These are phyloP conservation scores for Cyberlindnera euphorbiiphila DNA, from an alignment of 805 yeast species.

Conservation along the genomic window DNA sequence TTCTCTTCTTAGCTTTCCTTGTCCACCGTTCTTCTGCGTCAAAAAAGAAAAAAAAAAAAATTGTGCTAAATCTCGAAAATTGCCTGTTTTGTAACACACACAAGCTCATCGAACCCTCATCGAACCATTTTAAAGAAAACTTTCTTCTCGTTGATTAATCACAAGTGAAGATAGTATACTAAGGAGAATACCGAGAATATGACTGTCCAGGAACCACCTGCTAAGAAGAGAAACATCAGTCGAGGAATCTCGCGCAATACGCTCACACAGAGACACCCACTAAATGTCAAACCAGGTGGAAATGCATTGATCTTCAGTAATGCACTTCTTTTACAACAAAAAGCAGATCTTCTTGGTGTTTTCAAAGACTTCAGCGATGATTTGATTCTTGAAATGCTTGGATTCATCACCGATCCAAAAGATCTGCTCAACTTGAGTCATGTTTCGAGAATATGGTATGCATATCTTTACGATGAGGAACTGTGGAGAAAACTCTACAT, in stretches of 20 bases:
- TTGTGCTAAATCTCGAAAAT: background rate
- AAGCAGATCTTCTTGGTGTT: slow-evolving; percentile 39
- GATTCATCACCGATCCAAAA: slow-evolving; percentile 41
- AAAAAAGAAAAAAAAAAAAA: background rate
- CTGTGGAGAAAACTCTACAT: slow-evolving; percentile 68
- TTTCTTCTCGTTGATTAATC: too few relatives aligned
- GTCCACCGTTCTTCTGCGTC: background rate
- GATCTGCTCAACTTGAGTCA: slow-evolving; percentile 53
- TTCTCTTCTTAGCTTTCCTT: too few relatives aligned
- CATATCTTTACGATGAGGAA: slow-evolving; percentile 72
- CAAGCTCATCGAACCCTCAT: background rate
- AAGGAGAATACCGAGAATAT: too few relatives aligned
- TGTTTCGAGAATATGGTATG: slow-evolving; percentile 65
- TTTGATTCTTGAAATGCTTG: slow-evolving; percentile 48
- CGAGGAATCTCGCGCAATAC: slow-evolving; percentile 27
- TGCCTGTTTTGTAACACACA: background rate
- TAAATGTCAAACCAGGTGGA: slow-evolving; percentile 75
- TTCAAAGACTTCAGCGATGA: slow-evolving; percentile 60
- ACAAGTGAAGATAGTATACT: too few relatives aligned
- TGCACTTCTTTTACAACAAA: slow-evolving; percentile 12
- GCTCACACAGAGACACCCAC: slow-evolving; percentile 51
- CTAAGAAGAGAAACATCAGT: slow-evolving; percentile 21
- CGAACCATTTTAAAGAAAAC: slow-evolving; percentile 2
- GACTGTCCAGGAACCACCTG: slow-evolving; percentile 22
- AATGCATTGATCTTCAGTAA: slow-evolving; percentile 45